Conservation (phyloP, 805 yeast species). For the Hanseniaspora taiwanica region DNA sequence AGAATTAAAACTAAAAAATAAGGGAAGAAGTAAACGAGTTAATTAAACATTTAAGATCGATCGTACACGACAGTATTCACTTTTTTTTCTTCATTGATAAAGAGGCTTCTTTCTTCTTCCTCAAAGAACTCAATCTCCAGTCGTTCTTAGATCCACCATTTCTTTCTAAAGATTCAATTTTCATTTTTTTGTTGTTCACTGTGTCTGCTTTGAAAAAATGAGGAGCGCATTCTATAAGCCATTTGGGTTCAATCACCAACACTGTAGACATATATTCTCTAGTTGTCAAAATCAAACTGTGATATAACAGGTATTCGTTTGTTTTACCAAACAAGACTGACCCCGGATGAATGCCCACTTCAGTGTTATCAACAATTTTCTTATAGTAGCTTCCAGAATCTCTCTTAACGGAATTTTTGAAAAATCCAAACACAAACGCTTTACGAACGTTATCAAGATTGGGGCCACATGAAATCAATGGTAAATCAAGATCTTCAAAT, state of each 20-base stretch:
- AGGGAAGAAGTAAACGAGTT: neutral
- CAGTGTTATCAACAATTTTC: slow-evolving; percentile 54
- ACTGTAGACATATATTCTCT: slow-evolving; percentile 88
- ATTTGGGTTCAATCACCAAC: slow-evolving; percentile 65
- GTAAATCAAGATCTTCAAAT: slow-evolving; percentile 36
- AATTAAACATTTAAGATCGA: too few species aligned
- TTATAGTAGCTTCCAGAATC: slow-evolving; percentile 66
- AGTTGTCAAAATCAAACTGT: slow-evolving; percentile 67
- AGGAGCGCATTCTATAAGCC: slow-evolving; percentile 63
- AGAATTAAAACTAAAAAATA: too few species aligned
- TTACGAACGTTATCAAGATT: slow-evolving; percentile 44
- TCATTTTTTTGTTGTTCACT: slow-evolving; percentile 41
- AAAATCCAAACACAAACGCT: slow-evolving; percentile 55
- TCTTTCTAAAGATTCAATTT: slow-evolving; percentile 62
- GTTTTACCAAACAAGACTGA: slow-evolving; percentile 45
- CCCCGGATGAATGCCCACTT: slow-evolving; percentile 73
- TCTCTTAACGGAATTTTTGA: slow-evolving; percentile 52
- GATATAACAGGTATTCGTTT: slow-evolving; percentile 68
- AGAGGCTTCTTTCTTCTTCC: slow-evolving; percentile 20
- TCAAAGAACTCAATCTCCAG: slow-evolving; percentile 58
- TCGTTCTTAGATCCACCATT: slow-evolving; percentile 48
- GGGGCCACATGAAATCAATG: slow-evolving; percentile 37
- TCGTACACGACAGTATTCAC: neutral
- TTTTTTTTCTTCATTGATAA: slow-evolving; percentile 4
- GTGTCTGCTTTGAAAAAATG: slow-evolving; percentile 58